phyloP scores from a whole-genome alignment of 1,139 yeast species.

The Geotrichum bryndzae region DNA sequence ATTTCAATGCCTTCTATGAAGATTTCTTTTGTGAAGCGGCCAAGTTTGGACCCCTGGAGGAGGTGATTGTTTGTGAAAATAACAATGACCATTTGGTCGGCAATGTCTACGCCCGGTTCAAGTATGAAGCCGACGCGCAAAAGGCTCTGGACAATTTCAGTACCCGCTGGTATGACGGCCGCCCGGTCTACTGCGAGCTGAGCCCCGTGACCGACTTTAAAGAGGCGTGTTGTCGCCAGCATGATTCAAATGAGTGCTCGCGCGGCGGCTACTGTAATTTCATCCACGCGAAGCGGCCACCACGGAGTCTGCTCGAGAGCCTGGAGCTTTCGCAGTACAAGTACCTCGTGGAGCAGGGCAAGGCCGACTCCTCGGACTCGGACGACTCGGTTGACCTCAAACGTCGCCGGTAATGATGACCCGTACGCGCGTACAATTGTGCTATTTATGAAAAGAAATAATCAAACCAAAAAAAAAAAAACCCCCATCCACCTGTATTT shows the following conservation, averaged over 20 bases:
- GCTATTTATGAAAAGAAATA: background rate
- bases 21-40: slow-evolving; percentile 69
- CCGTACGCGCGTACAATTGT: background rate
- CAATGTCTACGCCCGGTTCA: slow-evolving; percentile 68
- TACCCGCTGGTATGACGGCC: slow-evolving; percentile 72
- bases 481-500: background rate
- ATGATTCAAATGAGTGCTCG: slow-evolving; percentile 56
- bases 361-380: slow-evolving; percentile 11
- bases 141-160: slow-evolving; percentile 57
- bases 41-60: slow-evolving; percentile 53
- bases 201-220: slow-evolving; percentile 68
- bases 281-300: slow-evolving; percentile 69
- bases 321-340: slow-evolving; percentile 39
- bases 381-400: slow-evolving; percentile 4
- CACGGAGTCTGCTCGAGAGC: slow-evolving; percentile 39
- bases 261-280: slow-evolving; percentile 84
- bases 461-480: too few relatives aligned
- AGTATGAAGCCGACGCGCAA: slow-evolving; percentile 51
- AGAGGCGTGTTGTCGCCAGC: slow-evolving; percentile 72
- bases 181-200: slow-evolving; percentile 77
- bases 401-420: background rate
- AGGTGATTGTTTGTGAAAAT: slow-evolving; percentile 75
- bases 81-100: slow-evolving; percentile 78
- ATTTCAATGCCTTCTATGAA: slow-evolving; percentile 61
- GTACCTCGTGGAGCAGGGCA: slow-evolving; percentile 22